Evolutionary conservation across 139 green algal species (phyloP), one percentile per base, ranked within the genome.

Genomic region (Chlorella sp.): DNA sequence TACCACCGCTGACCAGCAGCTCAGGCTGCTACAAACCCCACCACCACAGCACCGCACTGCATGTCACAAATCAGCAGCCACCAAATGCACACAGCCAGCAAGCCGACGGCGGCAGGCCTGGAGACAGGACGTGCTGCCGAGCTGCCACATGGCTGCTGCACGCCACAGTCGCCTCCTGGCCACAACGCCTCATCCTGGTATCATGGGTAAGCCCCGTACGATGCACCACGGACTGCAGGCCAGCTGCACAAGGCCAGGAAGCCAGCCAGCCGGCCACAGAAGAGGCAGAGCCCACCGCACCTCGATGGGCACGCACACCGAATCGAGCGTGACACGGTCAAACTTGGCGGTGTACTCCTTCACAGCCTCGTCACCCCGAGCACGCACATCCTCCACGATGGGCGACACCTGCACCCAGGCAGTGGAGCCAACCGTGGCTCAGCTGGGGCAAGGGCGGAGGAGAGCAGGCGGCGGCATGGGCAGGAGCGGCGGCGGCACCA

Each of bases 301-400:
- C 92, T 98, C 88, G 42, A 98, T 97, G 21, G 89, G 92, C 24
- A 96, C 90, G 79, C 97, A 98, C 16, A 98, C 92, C 0, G 64
- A 81, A 0, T 89, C 68, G 37, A 98, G 89, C 18, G 97, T 39
- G 3, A 97, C 97, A 1, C 89, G 88, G 92, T 99, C 98, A 93
- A 99, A 99, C 89, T 97, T 98, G 3, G 89, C 85, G 3, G 98
- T 99, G 83, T 95, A 98, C 34, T 98, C 93, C 30, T 81, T 90
- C n/a, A 99, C 97, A 16, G 98, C 98, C 2, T 90, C 96, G 86
- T 99, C 98, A 5, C 98, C 98, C 3, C 94, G 87, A 0, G 81
- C 30, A 18, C 94, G 92, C 26, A 99, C 98, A 39, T 94, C 91
- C 64, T 99, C 96, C 66, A 98, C 93, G 77, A 99, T 99, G 0